phyloP scores from a whole-genome alignment of 2,329 filamentous ascomycete genomes.

The Colletotrichum trifolii region DNA sequence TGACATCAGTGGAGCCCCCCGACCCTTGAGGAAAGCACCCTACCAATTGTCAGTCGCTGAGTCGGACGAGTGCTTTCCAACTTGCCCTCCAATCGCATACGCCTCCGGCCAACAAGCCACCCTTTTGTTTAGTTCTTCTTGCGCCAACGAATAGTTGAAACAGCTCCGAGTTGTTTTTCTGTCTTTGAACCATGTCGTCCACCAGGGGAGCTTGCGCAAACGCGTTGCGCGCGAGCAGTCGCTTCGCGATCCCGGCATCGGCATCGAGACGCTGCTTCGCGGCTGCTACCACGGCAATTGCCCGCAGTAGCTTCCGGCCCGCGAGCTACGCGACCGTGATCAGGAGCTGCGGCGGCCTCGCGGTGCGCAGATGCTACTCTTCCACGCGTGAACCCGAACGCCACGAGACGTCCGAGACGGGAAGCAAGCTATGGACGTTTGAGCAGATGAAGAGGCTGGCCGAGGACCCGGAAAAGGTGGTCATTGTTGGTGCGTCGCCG shows the following conservation, averaged over 20 bases:
- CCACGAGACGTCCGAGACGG: conserved; percentile 34
- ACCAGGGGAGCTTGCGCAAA: conserved; percentile 2
- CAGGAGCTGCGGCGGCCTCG: neutral
- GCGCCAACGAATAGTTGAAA: no score
- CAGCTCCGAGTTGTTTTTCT: no score
- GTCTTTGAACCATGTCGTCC: neutral
- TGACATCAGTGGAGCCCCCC: no score
- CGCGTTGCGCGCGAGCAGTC: conserved; percentile 11
- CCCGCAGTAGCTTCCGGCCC: neutral
- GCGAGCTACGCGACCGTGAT: neutral
- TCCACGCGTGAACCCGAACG: conserved; percentile 9
- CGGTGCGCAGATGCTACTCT: conserved; percentile 28
- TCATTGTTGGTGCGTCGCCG: conserved; percentile 25
- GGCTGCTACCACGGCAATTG: neutral
- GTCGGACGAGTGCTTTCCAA: no score
- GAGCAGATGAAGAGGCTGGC: conserved; percentile 51
- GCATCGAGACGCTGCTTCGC: conserved; percentile 20
- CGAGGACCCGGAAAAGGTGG: conserved; percentile 5
- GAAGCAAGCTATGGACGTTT: conserved; percentile 60
- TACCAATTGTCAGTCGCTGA: no score
- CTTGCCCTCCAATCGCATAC: no score
- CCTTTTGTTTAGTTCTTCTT: no score
- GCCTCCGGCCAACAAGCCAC: no score
- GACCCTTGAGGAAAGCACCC: no score
- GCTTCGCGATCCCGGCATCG: conserved; percentile 4